These are phyloP conservation scores for Eucalyptus caleyi DNA, from an alignment of 345 rosid species.

Conservation along the genomic window DNA sequence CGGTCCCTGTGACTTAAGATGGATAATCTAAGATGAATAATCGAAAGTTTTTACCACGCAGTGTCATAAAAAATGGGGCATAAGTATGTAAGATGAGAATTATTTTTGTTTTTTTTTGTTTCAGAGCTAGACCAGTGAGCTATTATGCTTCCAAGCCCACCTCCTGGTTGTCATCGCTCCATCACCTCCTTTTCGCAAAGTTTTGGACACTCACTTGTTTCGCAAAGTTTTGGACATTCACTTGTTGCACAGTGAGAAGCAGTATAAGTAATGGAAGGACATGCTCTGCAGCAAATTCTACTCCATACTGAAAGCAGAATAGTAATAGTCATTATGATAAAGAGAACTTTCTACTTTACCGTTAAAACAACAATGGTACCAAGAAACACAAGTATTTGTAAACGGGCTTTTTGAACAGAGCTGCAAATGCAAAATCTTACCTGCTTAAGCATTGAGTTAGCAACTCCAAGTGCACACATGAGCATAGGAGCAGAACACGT, in stretches of 20 bases:
- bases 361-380: not conserved
- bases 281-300: conserved; percentile 39
- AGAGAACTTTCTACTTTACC: not conserved
- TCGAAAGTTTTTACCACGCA: too few species aligned
- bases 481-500: conserved; percentile 85
- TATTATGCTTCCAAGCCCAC: too few species aligned
- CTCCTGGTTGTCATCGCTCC: too few species aligned
- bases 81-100: too few species aligned
- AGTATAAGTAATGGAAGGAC: conserved; percentile 17
- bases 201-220: conserved; percentile 83
- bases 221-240: conserved; percentile 83
- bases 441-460: conserved; percentile 80
- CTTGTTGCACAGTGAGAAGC: conserved; percentile 37
- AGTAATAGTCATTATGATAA: not conserved
- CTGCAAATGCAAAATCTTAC: conserved; percentile 7
- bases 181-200: conserved; percentile 54
- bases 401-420: not conserved
- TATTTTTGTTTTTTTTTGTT: too few species aligned
- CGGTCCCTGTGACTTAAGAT: too few species aligned
- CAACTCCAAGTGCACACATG: conserved; percentile 93
- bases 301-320: conserved; percentile 51
- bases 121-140: too few species aligned
- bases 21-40: too few species aligned
- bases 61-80: too few species aligned
- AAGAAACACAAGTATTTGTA: not conserved